Conservation (phyloP, 768 basidiomycete species). For the Tephrocybe sp. region DNA sequence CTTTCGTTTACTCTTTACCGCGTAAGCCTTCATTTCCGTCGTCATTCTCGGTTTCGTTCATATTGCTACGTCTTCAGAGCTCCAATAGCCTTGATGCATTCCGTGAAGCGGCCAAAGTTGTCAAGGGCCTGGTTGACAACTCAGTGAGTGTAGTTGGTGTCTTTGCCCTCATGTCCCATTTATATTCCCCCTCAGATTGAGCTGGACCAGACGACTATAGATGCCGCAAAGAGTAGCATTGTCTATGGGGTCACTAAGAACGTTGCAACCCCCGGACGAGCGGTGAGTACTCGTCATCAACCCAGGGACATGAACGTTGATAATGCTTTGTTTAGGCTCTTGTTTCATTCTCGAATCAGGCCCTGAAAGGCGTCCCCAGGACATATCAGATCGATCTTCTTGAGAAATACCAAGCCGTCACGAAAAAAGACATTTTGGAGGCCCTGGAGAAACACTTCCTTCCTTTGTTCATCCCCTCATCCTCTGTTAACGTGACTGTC, state of each 20-base stretch:
- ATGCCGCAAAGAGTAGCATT: constrained; percentile 89
- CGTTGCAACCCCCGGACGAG: constrained; percentile 83
- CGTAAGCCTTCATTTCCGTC: constrained; percentile 38
- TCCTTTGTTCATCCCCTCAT: constrained; percentile 76
- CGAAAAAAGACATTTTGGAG: constrained; percentile 70
- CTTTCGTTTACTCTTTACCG: constrained; percentile 77
- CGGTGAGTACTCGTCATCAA: constrained; percentile 50
- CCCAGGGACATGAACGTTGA: not conserved
- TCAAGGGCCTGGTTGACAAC: constrained; percentile 78
- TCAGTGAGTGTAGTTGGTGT: constrained; percentile 47
- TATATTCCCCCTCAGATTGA: constrained; percentile 54
- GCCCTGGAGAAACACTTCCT: constrained; percentile 74
- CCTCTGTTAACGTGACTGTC: constrained; percentile 78
- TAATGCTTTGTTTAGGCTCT: constrained; percentile 53
- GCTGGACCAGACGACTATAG: constrained; percentile 76
- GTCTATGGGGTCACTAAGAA: constrained; percentile 79
- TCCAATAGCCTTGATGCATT: constrained; percentile 79
- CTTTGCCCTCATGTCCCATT: not conserved
- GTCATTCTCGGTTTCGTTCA: not conserved
- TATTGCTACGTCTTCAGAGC: constrained; percentile 45
- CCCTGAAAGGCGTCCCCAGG: constrained; percentile 78
- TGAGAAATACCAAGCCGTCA: constrained; percentile 75
- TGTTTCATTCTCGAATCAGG: constrained; percentile 86
- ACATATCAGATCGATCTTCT: constrained; percentile 75
- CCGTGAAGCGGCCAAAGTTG: constrained; percentile 72